Base-by-base conservation (phyloP, 257 asterid genomes). In the Sherardia arvensis region DNA sequence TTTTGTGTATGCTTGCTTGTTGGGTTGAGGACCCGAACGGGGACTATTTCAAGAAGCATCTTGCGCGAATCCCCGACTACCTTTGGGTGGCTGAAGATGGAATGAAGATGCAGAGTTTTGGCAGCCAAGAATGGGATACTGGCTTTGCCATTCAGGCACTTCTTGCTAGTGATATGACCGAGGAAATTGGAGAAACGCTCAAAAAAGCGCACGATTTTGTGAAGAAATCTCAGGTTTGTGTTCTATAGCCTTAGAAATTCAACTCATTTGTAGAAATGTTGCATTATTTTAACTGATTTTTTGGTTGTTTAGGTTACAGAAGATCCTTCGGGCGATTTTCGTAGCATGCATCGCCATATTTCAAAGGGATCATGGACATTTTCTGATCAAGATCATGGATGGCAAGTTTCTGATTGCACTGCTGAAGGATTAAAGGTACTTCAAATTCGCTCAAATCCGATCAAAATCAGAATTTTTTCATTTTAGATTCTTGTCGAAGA, bases 351-450 rank as follows among this genome's bases (percentile, higher is more conserved):
- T 64, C 83, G 96, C 21, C 98, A 88, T 66, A 86, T 83, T 59
- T 86, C 96, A 1, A 91, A 88, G 71, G 98, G 98, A 21, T 83
- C 96, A 0, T 91, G 98, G 98, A 88, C 98, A 0, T 91, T 91
- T 76, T 88, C 98, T 4, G 94, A 91, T 70, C 96, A 88, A 79
- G 98, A 91, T 79, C 98, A 91, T 17, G 98, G 96, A 8, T 91
- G 98, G 96, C 96, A 88, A 78, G 96, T 86, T 27, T 91, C 98
- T n/a, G 97, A 91, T 66, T 87, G 96, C 70, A 91, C 96, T 0
- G 96, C 97, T n/a, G 97, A 91, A 77, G 97, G 83, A 55, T 56
- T 91, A 69, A 91, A 85, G 96, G 97, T 87, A 66, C 59, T 29
- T 0, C 2, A 38, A n/a, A 11, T 11, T 38, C n/a, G 48, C 48